Conservation (phyloP, 1,284 basidiomycete species). For the Termitomyces sp. region DNA sequence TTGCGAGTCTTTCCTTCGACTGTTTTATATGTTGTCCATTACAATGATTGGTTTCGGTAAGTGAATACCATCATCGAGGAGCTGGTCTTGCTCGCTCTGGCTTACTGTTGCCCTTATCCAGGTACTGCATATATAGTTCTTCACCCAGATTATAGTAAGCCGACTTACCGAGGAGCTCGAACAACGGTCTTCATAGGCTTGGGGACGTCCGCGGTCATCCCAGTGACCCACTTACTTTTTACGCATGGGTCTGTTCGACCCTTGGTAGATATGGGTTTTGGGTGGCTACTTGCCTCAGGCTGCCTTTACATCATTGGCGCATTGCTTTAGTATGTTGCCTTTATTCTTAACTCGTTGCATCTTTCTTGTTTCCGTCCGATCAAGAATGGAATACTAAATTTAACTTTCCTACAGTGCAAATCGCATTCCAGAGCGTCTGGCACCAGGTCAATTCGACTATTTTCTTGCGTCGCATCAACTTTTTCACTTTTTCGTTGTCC, state of each 20-base stretch:
- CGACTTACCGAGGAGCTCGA: slow-evolving; percentile 71
- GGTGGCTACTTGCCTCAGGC: slow-evolving; percentile 66
- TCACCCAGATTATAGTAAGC: slow-evolving; percentile 73
- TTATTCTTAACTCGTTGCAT: slow-evolving; percentile 25
- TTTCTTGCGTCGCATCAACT: slow-evolving; percentile 82
- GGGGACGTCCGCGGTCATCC: slow-evolving; percentile 70
- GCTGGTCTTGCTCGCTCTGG: slow-evolving; percentile 5
- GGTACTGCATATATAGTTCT: slow-evolving; percentile 76
- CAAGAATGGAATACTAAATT: slow-evolving; percentile 14
- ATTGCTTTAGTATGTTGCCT: slow-evolving; percentile 69
- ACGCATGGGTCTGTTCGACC: slow-evolving; percentile 55
- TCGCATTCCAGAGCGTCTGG: slow-evolving; percentile 75
- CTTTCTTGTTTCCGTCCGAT: slow-evolving; percentile 14
- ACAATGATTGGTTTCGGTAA: slow-evolving; percentile 57
- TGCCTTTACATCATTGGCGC: slow-evolving; percentile 73
- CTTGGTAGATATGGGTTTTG: slow-evolving; percentile 60
- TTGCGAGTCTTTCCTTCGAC: slow-evolving; percentile 51
- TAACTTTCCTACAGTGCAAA: slow-evolving; percentile 55
- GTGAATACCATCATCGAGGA: slow-evolving; percentile 28
- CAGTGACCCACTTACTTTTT: slow-evolving; percentile 62
- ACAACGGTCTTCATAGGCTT: slow-evolving; percentile 79
- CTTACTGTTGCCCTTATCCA: slow-evolving; percentile 22
- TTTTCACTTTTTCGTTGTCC: slow-evolving; percentile 80
- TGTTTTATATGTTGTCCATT: slow-evolving; percentile 52
- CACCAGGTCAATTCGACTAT: slow-evolving; percentile 78